These are phyloP conservation scores for Tylopilus orsonianus DNA, from an alignment of 1,284 basidiomycete species.

Conservation along the genomic window DNA sequence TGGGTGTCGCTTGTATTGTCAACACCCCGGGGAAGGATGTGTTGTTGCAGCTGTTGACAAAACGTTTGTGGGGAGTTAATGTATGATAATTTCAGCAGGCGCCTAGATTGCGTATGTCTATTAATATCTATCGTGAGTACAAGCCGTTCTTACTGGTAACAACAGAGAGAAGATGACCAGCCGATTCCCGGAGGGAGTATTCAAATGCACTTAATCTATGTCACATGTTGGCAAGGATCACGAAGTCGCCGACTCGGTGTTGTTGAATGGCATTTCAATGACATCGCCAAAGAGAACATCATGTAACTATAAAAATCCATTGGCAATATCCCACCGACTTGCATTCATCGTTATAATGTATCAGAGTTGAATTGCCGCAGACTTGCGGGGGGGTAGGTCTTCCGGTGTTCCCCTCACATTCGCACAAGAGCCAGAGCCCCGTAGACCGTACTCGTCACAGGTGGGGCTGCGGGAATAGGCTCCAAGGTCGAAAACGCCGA, in stretches of 20 bases:
- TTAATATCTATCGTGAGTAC: background rate
- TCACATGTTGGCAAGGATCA: no score
- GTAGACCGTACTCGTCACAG: constrained; percentile 43
- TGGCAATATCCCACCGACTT: background rate
- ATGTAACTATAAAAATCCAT: background rate
- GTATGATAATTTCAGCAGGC: background rate
- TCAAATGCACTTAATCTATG: no score
- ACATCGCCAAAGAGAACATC: background rate
- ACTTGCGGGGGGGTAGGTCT: constrained; percentile 12
- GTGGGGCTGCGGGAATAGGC: constrained; percentile 43
- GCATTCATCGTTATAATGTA: background rate
- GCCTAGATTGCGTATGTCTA: background rate
- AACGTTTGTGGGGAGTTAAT: constrained; percentile 55
- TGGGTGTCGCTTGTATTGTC: constrained; percentile 53
- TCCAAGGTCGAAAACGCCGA: constrained; percentile 41
- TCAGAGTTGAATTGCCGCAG: constrained; percentile 2
- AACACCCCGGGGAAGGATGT: constrained; percentile 56
- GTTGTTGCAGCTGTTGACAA: constrained; percentile 48
- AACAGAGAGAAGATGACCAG: no score
- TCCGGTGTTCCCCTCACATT: background rate
- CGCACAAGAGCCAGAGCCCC: background rate
- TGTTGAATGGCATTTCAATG: constrained; percentile 1
- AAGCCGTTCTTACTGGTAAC: background rate
- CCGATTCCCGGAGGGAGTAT: no score
- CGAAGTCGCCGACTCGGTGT: no score